Evolutionary conservation across 148 eudicot species (phyloP).

Genomic region (Linanthus parryae): DNA sequence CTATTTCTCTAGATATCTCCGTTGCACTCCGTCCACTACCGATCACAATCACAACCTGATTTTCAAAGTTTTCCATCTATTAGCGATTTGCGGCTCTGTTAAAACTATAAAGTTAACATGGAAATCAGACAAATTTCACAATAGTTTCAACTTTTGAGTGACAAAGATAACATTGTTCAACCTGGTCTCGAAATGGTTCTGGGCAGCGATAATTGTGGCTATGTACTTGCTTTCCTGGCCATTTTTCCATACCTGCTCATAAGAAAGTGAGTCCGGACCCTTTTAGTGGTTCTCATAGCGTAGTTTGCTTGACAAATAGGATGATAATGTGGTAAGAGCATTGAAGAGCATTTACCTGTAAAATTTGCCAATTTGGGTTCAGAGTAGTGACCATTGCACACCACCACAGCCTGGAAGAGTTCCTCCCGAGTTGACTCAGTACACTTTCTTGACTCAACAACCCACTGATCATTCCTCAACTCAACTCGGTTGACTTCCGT

Average conservation of each 20-base stretch:
- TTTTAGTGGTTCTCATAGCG: too few species aligned
- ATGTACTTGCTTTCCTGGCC: constrained; percentile 58
- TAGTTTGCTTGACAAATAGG: too few species aligned
- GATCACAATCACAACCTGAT: constrained; percentile 53
- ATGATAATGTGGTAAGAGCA: too few species aligned
- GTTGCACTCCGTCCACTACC: constrained; percentile 45
- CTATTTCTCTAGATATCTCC: constrained; percentile 45
- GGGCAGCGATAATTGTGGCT: constrained; percentile 62
- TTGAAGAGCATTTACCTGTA: too few species aligned
- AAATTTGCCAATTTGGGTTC: too few species aligned
- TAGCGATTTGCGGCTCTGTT: too few species aligned
- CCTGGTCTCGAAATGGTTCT: constrained; percentile 43
- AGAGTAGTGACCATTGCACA: constrained; percentile 30
- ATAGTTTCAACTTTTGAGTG: too few species aligned
- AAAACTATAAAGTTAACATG: too few species aligned
- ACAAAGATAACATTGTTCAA: too few species aligned
- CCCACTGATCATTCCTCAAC: too few species aligned
- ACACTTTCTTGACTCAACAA: constrained; percentile 9
- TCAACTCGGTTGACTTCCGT: constrained; percentile 31
- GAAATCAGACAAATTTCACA: too few species aligned
- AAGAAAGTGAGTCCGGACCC: not conserved
- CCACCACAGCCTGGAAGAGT: constrained; percentile 37
- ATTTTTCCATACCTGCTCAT: constrained; percentile 37
- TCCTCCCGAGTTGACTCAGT: constrained; percentile 16
- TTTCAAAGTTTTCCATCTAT: too few species aligned